Percentiles rank a stretch among this genome's conserved stretches.
Conservation (phyloP, 345 rosid species). For the Turnera subulata region DNA sequence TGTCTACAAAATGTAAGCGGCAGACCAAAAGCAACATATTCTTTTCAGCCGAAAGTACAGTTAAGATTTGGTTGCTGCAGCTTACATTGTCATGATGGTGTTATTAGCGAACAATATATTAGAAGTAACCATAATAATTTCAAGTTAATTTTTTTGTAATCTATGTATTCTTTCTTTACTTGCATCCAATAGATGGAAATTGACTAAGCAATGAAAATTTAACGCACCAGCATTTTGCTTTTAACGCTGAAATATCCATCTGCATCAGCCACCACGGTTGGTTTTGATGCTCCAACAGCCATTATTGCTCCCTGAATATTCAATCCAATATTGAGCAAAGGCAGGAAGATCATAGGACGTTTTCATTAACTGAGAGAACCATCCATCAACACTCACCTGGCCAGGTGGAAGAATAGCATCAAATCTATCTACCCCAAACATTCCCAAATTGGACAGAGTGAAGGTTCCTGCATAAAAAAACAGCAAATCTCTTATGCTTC, state of each 20-base stretch:
- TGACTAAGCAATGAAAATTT: no score
- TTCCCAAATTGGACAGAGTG: constrained; percentile 87
- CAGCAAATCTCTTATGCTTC: background rate
- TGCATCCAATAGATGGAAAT: no score
- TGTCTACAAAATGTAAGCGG: no score
- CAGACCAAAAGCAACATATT: no score
- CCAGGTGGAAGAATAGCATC: constrained; percentile 99
- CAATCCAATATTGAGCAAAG: constrained; percentile 11
- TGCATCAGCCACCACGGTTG: constrained; percentile 75
- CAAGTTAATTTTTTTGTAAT: no score
- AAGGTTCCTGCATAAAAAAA: constrained; percentile 66
- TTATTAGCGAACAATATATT: no score
- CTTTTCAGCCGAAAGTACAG: no score
- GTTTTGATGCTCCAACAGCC: constrained; percentile 98
- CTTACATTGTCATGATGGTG: no score
- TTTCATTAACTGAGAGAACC: background rate
- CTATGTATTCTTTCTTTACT: no score
- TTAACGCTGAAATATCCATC: constrained; percentile 92
- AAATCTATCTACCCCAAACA: constrained; percentile 95
- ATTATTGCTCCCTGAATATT: constrained; percentile 89
- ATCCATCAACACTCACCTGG: constrained; percentile 49
- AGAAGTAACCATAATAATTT: no score
- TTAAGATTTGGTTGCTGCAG: no score
- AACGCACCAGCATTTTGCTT: constrained; percentile 39
- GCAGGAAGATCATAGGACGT: constrained; percentile 8